phyloP scores from a whole-genome alignment of 768 basidiomycete genomes.

The Cytidiella melzeri region DNA sequence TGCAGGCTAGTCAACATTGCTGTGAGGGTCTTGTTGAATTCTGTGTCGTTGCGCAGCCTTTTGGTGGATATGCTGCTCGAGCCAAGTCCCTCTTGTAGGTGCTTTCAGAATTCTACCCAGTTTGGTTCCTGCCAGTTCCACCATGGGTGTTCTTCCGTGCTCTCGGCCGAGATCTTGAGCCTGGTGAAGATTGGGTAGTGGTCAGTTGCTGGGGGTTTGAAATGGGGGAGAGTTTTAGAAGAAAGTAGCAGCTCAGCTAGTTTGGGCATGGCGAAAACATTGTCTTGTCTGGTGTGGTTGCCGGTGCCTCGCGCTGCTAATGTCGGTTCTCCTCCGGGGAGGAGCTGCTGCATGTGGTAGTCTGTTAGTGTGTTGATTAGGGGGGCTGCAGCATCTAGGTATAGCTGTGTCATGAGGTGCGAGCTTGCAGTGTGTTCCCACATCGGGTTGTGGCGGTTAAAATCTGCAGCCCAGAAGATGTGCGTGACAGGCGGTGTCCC shows the following conservation, averaged over 20 bases:
- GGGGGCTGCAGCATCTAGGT: too few species aligned
- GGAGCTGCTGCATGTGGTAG: too few species aligned
- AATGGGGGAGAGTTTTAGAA: constrained; percentile 26
- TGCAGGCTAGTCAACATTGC: background rate
- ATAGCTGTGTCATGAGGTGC: constrained; percentile 29
- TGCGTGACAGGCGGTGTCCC: background rate
- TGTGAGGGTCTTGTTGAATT: background rate
- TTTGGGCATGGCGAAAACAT: too few species aligned
- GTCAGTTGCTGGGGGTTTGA: constrained; percentile 28
- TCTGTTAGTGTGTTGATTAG: too few species aligned
- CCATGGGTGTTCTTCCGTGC: background rate
- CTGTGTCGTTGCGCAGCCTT: background rate
- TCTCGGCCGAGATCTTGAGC: constrained; percentile 7
- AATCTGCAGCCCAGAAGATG: constrained; percentile 7
- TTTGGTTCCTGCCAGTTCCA: constrained; percentile 3
- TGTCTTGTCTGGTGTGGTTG: too few species aligned
- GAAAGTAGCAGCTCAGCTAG: too few species aligned
- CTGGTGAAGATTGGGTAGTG: constrained; percentile 25
- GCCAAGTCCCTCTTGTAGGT: background rate
- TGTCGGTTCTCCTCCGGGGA: constrained; percentile 16
- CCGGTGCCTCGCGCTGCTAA: too few species aligned
- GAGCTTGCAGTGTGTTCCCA: constrained; percentile 31
- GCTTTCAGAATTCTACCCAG: background rate
- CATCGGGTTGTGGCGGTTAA: constrained; percentile 34
- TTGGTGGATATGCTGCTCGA: background rate